phyloP scores from a whole-genome alignment of 1,139 yeast genomes.

The Starmera stellimalicola region DNA sequence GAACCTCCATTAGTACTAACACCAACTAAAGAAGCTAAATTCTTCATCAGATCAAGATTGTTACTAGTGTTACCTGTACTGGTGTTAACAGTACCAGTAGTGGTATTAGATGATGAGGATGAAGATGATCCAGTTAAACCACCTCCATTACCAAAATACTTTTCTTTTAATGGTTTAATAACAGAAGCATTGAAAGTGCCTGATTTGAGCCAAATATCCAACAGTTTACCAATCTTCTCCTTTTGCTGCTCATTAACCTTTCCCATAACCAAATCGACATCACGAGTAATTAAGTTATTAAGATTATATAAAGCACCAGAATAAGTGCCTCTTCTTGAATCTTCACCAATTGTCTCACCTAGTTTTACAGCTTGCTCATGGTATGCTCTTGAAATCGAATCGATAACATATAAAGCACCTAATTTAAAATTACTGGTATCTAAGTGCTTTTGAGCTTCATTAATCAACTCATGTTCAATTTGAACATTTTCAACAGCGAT shows the following conservation, averaged over 20 bases:
- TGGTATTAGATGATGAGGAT: constrained; percentile 12
- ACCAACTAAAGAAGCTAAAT: constrained; percentile 44
- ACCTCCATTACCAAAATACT: constrained; percentile 42
- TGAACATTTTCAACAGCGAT: constrained; percentile 63
- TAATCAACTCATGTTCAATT: constrained; percentile 49
- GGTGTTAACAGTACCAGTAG: constrained; percentile 15
- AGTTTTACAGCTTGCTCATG: constrained; percentile 62
- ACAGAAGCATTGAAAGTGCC: constrained; percentile 58
- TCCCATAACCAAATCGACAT: constrained; percentile 51
- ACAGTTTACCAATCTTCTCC: constrained; percentile 70
- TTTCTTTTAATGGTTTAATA: constrained; percentile 47
- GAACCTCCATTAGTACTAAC: constrained; percentile 1
- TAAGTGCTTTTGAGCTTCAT: constrained; percentile 57
- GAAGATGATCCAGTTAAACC: constrained; percentile 40
- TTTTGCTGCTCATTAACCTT: constrained; percentile 41
- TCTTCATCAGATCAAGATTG: constrained; percentile 50
- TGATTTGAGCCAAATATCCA: constrained; percentile 90
- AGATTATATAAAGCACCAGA: constrained; percentile 64
- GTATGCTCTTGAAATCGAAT: constrained; percentile 82
- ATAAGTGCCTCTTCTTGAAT: constrained; percentile 60
- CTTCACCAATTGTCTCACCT: constrained; percentile 32
- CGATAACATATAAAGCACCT: constrained; percentile 86
- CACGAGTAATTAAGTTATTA: constrained; percentile 46
- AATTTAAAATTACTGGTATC: constrained; percentile 72
- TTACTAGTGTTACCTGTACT: too few relatives aligned